Base-by-base conservation (phyloP, 2,329 filamentous ascomycete species). In the Trichoderma sp. region DNA sequence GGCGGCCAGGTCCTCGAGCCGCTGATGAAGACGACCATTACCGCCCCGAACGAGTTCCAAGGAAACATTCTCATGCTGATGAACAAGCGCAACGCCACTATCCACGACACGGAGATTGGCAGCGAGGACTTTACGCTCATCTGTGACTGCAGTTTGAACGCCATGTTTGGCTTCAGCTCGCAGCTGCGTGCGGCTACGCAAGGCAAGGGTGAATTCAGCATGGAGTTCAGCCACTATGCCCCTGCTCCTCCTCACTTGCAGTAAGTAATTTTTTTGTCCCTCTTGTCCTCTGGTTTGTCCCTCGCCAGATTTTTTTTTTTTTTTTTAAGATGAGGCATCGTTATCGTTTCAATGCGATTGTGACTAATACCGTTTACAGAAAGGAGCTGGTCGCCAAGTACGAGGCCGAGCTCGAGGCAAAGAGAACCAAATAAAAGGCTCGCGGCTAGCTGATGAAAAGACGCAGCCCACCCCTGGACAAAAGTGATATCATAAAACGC, bases 141-240 rank as follows among this genome's bases (percentile, higher is more conserved):
- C 67, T 94, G 93, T 29, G 95, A 98, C 81, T 97, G 93, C 83
- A 94, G 90, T 78, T 81, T 99, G 78, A 97, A 98, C 79, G 89
- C 90, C 78, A 99, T 99, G 95, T 99, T 99, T 78, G 95, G 95
- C 71, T 98, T 99, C 83, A 94, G 90, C 75, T 92, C 90, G 50
- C 92, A 97, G 80, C 82, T 99, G 72, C 88, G 95, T 74, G 95
- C 95, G 15, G 92, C 94, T 25, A 98, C 94, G 2, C 95, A 99
- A 83, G 95, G 95, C 70, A 99, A 99, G 86, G 95, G 95, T 75
- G 95, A 99, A 83, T 99, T 97, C 78, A 91, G 87, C 75, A 98
- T 99, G 95, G 95, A 99, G 82, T 99, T 99, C 76, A 95, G 92
- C 80, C 95, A 98, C 82, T 99, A 99, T 76, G 89, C 92, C 63